Evolutionary conservation across 2,329 filamentous ascomycete genomes (phyloP).

Genomic region (Phaeosphaeriaceae sp.): DNA sequence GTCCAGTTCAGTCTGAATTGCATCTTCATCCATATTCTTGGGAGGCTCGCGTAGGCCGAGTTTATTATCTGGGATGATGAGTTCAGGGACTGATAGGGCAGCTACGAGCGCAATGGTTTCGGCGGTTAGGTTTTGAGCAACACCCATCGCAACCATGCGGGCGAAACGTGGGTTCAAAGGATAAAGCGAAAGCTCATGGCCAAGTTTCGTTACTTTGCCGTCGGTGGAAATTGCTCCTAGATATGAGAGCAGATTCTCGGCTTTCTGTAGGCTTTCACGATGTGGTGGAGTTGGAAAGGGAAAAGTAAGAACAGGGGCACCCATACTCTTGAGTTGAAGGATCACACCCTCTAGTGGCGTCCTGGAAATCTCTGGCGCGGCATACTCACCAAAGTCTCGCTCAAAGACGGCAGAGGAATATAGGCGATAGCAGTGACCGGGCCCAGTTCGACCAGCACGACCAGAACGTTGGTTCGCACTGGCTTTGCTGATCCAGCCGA

Average conservation of each 20-base stretch:
- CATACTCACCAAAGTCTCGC: constrained; percentile 83
- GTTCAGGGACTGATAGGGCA: constrained; percentile 82
- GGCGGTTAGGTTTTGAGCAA: constrained; percentile 79
- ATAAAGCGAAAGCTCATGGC: constrained; percentile 83
- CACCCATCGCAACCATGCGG: constrained; percentile 87
- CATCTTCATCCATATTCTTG: constrained; percentile 51
- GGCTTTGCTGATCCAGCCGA: constrained; percentile 97
- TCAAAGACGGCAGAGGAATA: constrained; percentile 96
- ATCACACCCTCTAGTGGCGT: constrained; percentile 92
- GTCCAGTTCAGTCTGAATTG: constrained; percentile 66
- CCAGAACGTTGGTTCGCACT: constrained; percentile 90
- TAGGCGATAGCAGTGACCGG: constrained; percentile 92
- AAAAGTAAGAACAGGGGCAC: constrained; percentile 89
- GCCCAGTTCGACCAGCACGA: constrained; percentile 92
- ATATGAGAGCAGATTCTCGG: constrained; percentile 85
- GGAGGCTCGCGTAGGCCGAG: constrained; percentile 65
- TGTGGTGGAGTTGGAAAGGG: constrained; percentile 94
- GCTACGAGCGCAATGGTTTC: constrained; percentile 90
- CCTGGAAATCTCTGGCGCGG: constrained; percentile 84
- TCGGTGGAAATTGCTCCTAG: constrained; percentile 76
- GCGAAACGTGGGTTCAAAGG: constrained; percentile 89
- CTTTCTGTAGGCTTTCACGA: constrained; percentile 74
- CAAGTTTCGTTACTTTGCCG: constrained; percentile 79
- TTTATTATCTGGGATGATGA: constrained; percentile 84
- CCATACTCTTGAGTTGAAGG: constrained; percentile 93